Base-by-base conservation (phyloP, 805 yeast species). In the Lachancea sp. region DNA sequence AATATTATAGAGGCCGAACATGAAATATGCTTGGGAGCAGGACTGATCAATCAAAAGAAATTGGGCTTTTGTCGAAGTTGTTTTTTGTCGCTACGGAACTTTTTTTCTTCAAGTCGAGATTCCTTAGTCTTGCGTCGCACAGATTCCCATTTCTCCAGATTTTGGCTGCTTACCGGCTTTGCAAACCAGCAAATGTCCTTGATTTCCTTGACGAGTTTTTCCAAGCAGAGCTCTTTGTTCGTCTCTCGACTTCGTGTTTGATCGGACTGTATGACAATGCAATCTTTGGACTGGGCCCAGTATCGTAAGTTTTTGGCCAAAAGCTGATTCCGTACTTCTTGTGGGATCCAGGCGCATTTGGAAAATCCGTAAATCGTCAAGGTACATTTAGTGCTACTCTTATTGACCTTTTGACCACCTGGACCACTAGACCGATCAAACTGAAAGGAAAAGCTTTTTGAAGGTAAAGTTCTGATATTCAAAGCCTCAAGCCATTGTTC, bases 371-470 rank as follows among this genome's bases (percentile, higher is more conserved):
- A 62, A 0, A 81, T 54, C 4, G 75, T 66, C 16, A 86, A 58
- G 0, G 86, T 80, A 7, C 89, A 86, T 55, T 85, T 46, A 66
- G 70, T 58, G 49, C 74, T 73, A 9, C 81, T 71, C 54, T 86
- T 86, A 61, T 86, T 86, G 10, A 87, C 95, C 56, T 87, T 82
- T 54, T 86, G 95, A 0, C 95, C 95, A 1, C 95, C 95, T 0
- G 95, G 87, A 0, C 95, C 95, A 29, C 89, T 77, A 0, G 93
- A 75, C 47, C 90, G 62, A 45, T 61, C 65, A 42, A 50, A 65
- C 19, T 61, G 55, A 11, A 52, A 48, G 11, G 38, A 26, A 36
- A 61, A 55, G 41, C 46, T 22, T 11, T 44, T 47, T 17, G 27
- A 18, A 1, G 65, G 64, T 2, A 67, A 56, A 12, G 60, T 44